These are phyloP conservation scores for Dothistroma septosporum DNA, from an alignment of 2,329 filamentous ascomycete genomes.

Conservation along the genomic window DNA sequence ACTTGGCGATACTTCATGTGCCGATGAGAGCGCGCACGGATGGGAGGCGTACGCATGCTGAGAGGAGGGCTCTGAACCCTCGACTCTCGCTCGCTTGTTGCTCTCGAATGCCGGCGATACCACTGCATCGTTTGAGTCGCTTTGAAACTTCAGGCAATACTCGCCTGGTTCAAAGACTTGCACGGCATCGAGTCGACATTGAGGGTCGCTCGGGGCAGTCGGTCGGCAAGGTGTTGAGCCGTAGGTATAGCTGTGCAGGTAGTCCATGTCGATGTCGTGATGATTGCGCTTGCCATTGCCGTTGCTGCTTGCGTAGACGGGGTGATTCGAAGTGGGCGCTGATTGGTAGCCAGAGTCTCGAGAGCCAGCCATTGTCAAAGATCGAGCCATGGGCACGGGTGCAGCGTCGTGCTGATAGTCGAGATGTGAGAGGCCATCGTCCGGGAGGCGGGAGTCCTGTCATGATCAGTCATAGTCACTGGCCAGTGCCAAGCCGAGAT, in stretches of 20 bases:
- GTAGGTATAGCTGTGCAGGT: conserved; percentile 25
- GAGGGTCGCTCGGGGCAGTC: conserved; percentile 22
- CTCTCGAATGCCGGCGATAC: conserved; percentile 12
- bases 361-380: conserved; percentile 13
- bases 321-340: conserved; percentile 10
- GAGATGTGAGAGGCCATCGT: conserved; percentile 5
- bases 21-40: conserved; percentile 18
- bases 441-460: conserved; percentile 17
- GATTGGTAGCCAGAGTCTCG: conserved; percentile 9
- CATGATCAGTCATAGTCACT: conserved; percentile 19
- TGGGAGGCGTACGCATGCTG: conserved; percentile 16
- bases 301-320: conserved; percentile 10
- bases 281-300: conserved; percentile 26
- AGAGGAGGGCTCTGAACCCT: conserved; percentile 18
- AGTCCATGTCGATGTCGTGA: conserved; percentile 23
- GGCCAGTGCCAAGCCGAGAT: conserved; percentile 16
- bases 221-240: conserved; percentile 19
- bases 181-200: conserved; percentile 16
- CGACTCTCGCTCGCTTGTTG: conserved; percentile 26
- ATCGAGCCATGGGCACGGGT: conserved; percentile 16
- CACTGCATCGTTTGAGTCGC: conserved; percentile 21
- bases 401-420: conserved; percentile 6
- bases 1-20: conserved; percentile 25
- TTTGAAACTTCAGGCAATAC: conserved; percentile 28
- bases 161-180: conserved; percentile 28